Evolutionary conservation across 1,139 yeast genomes (phyloP).

Genomic region (Debaryomyces sp.): DNA sequence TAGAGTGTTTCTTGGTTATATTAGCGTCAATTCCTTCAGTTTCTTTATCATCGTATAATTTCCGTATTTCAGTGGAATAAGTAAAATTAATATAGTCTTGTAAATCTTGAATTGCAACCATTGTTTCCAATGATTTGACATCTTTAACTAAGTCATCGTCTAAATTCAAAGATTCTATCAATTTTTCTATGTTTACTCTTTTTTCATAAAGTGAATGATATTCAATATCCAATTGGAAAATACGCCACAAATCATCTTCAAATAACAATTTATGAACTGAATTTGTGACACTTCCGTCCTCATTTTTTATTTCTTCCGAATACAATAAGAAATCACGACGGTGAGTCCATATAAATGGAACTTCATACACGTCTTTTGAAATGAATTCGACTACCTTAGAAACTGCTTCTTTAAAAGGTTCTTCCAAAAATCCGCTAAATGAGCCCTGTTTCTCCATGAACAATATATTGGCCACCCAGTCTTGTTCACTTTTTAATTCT

Average conservation of each 20-base stretch:
- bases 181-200: conserved; percentile 60
- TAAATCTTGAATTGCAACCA: conserved; percentile 86
- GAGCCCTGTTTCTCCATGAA: conserved; percentile 51
- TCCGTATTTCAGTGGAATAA: conserved; percentile 72
- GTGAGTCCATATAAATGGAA: conserved; percentile 96
- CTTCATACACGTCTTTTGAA: conserved; percentile 79
- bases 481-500: conserved; percentile 72
- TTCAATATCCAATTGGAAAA: conserved; percentile 82
- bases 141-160: conserved; percentile 64
- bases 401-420: conserved; percentile 71
- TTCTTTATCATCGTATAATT: conserved; percentile 29
- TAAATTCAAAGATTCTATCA: conserved; percentile 56
- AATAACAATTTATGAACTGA: conserved; percentile 57
- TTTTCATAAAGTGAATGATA: conserved; percentile 85
- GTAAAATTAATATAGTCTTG: conserved; percentile 83
- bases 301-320: conserved; percentile 55
- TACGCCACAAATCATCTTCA: conserved; percentile 93
- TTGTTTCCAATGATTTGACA: conserved; percentile 57
- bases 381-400: conserved; percentile 78
- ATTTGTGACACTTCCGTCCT: conserved; percentile 44
- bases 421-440: conserved; percentile 43
- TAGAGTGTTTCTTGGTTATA: conserved; percentile 62
- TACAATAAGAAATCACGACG: conserved; percentile 83
- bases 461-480: conserved; percentile 71
- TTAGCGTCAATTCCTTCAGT: conserved; percentile 20